Evolutionary conservation across 371 early-diverging fungal species (phyloP), one percentile per base, ranked within the genome.

Genomic region (Conidiobolus incongruus): DNA sequence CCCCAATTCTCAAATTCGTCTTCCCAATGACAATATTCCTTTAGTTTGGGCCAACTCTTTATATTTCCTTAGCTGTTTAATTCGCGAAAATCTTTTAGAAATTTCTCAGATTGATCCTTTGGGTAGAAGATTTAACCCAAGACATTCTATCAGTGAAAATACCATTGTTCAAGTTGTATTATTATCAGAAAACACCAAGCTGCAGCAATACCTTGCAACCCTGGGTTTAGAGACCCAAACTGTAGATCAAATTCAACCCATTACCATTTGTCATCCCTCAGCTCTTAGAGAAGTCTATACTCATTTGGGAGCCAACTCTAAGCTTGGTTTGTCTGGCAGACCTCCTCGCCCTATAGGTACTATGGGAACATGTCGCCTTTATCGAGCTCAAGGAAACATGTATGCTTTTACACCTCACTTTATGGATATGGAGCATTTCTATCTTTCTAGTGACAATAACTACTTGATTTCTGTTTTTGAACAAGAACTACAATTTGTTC

Each of bases 41-140:
- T 59, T 89, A 16, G 89, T 86, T 0, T 89, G 89, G 89, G 83
- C 89, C 4, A 77, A 85, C 41, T 79, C 80, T 1, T 66, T 89
- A 10, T 82, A 76, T 49, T 68, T 81, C 33, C 66, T 86, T 22
- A 84, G 85, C 15, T 62, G 65, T 33, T 52, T 89, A 44, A 67
- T 89, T n/a, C 59, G 72, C 32, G 86, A 89, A 38, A 69, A 76
- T 32, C 54, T 83, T 4, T 51, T 89, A 36, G 69, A 74, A 5
- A 69, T 75, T 1, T 74, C 81, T 8, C 87, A 89, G 45, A 40
- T 89, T 19, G 89, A 89, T 53, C 89, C 89, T n/a, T 62, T 89
- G 0, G 82, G 80, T 6, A 68, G 85, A 37, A 68, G 84, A 4
- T 63, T 70, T 47, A 63, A 56, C 44, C 62, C 59, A 21, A 54